Evolutionary conservation across 1,139 yeast genomes (phyloP), one percentile per base, ranked within the genome.

Genomic region (Blastobotrys aristatus): DNA sequence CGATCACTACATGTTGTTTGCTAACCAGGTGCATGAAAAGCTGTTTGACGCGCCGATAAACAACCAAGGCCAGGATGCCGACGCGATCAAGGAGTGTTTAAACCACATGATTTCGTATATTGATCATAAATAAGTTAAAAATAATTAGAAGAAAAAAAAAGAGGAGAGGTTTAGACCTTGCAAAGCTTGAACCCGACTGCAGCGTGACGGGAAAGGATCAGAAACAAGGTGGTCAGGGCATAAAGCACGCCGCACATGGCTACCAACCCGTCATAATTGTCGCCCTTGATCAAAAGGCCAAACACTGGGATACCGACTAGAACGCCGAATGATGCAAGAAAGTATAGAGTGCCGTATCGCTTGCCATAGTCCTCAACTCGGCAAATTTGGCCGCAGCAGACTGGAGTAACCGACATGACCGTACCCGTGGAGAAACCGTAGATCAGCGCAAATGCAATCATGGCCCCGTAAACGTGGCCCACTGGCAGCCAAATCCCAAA

Each of bases 341-440:
- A 70, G 55, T 73, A 74, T 50, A 74, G 67, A 0, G 78, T 70
- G 7, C 79, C 77, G 53, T 72, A 75, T 33, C 76, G 57, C 46
- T 69, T 68, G 2, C 80, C 82, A 55, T 76, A 75, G 51, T 76
- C 76, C 33, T 66, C 62, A 2, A 77, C 74, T 21, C 66, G 64
- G n/a, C 76, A 72, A 17, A 77, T 72, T 36, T 73, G 75, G 1
- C 77, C 74, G 26, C 76, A 68, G 57, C 81, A 76, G 7, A 72
- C 71, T 4, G 82, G 81, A 14, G 77, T 64, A 43, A 76, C 51
- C 5, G 77, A 67, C 46, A 76, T 57, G 3, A 77, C 71, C 3
- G 77, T 71, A 1, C 80, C 80, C 3, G 73, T 67, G 51, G 73
- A 71, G 58, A 78, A 76, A 0, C 86, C 85, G 47, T 73, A 73